Percentiles rank a stretch among this genome's conserved stretches.
Conservation (phyloP, 192 early-diverging fungal genomes). For the Chytriomyces hyalinus region DNA sequence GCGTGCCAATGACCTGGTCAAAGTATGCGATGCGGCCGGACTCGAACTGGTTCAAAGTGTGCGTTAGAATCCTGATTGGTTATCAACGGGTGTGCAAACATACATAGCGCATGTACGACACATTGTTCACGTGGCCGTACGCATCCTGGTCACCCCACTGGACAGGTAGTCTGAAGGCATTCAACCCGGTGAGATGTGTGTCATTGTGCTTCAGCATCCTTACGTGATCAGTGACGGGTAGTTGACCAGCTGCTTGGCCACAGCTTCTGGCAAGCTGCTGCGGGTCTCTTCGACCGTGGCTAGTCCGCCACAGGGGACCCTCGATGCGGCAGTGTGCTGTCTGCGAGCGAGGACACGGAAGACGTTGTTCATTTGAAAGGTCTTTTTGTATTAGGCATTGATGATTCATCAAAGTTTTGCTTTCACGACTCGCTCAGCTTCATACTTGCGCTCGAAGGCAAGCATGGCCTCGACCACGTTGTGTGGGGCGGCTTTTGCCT, state of each 20-base stretch:
- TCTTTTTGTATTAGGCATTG: not conserved
- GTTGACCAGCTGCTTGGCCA: slow-evolving; percentile 14
- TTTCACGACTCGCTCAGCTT: not conserved
- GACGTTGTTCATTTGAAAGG: too few relatives aligned
- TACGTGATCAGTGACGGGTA: slow-evolving; percentile 37
- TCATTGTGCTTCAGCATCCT: not conserved
- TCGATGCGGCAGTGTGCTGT: not conserved
- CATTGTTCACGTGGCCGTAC: slow-evolving; percentile 41
- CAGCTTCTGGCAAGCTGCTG: slow-evolving; percentile 11
- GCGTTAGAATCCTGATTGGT: not conserved
- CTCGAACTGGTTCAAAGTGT: slow-evolving; percentile 9
- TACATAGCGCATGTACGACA: slow-evolving; percentile 36
- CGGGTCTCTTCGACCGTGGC: slow-evolving; percentile 15
- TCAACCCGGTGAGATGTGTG: not conserved
- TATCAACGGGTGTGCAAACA: not conserved
- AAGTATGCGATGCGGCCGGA: slow-evolving; percentile 46
- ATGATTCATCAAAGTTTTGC: not conserved
- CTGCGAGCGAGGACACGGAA: not conserved
- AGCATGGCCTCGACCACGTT: too few relatives aligned
- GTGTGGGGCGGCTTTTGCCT: slow-evolving; percentile 16
- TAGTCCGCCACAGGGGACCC: slow-evolving; percentile 23
- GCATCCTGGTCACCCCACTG: slow-evolving; percentile 38
- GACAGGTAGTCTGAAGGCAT: slow-evolving; percentile 10
- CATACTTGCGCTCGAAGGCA: too few relatives aligned
- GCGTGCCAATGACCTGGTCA: slow-evolving; percentile 47